Conservation (phyloP, 805 yeast species). For the Starmera amethionina region DNA sequence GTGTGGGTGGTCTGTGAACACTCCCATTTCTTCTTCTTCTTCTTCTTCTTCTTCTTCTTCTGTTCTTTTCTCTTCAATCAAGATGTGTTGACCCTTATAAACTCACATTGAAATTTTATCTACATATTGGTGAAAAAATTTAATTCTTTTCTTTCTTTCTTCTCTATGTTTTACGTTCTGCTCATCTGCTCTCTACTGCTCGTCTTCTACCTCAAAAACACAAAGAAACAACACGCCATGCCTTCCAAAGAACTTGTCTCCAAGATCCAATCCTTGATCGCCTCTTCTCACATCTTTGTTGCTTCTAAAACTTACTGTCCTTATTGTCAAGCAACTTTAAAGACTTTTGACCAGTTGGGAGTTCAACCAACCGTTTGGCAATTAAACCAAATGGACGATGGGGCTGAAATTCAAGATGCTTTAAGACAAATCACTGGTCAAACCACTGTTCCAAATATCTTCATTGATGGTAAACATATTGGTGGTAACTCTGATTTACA, state of each 20-base stretch:
- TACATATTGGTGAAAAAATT: not conserved
- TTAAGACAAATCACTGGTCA: constrained; percentile 74
- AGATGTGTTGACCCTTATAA: not conserved
- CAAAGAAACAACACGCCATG: constrained; percentile 23
- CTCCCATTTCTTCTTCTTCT: constrained; percentile 31
- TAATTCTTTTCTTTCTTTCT: not conserved
- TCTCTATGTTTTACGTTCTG: not conserved
- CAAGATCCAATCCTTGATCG: constrained; percentile 56
- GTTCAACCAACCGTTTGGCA: constrained; percentile 39
- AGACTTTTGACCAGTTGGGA: constrained; percentile 26
- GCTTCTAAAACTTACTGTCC: constrained; percentile 80
- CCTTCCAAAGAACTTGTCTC: constrained; percentile 48
- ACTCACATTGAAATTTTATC: not conserved
- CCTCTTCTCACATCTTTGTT: constrained; percentile 57
- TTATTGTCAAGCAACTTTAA: constrained; percentile 39
- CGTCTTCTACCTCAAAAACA: too few relatives aligned
- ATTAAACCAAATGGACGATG: constrained; percentile 50
- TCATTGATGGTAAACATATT: constrained; percentile 83
- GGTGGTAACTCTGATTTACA: constrained; percentile 94
- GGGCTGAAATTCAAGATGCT: constrained; percentile 74
- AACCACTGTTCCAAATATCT: constrained; percentile 88
- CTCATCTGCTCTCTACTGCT: too few relatives aligned
- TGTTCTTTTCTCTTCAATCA: not conserved
- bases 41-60: not conserved
- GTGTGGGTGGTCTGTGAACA: constrained; percentile 49